A percentile compares a stretch with the other conserved stretches of the same genome.
Conservation (phyloP, 2,329 filamentous ascomycete genomes). For the Coniochaeta ligniaria region DNA sequence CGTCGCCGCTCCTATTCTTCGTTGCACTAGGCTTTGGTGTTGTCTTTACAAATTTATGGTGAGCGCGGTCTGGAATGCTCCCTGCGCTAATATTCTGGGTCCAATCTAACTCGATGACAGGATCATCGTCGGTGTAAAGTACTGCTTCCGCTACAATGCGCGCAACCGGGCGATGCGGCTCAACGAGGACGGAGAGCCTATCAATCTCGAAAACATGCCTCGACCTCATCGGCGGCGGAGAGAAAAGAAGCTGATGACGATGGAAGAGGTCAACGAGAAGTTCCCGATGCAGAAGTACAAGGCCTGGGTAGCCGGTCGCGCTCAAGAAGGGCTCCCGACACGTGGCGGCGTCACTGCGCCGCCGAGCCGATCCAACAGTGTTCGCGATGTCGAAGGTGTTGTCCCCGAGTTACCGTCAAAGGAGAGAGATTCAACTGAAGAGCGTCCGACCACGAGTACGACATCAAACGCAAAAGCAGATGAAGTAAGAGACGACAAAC, state of each 20-base stretch:
- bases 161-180: conserved; percentile 74
- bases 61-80: conserved; percentile 29
- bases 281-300: conserved; percentile 98
- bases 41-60: conserved; percentile 98
- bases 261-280: conserved; percentile 97
- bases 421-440: conserved; percentile 37
- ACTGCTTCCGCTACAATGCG: conserved; percentile 97
- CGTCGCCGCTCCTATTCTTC: conserved; percentile 79
- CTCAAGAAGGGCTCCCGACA: conserved; percentile 75
- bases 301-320: conserved; percentile 78
- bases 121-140: conserved; percentile 99
- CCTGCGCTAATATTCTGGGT: background rate
- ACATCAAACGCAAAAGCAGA: conserved; percentile 19
- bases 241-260: conserved; percentile 98
- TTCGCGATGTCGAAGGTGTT: conserved; percentile 59
- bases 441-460: conserved; percentile 22
- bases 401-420: conserved; percentile 36
- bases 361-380: conserved; percentile 64
- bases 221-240: conserved; percentile 76
- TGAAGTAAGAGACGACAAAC: conserved; percentile 10
- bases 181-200: conserved; percentile 78
- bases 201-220: conserved; percentile 80
- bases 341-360: conserved; percentile 75
- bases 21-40: conserved; percentile 95
- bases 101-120: conserved; percentile 38